Evolutionary conservation across 108 stramenopile genomes (phyloP).

Genomic region (Pseudonitzschia pungens): DNA sequence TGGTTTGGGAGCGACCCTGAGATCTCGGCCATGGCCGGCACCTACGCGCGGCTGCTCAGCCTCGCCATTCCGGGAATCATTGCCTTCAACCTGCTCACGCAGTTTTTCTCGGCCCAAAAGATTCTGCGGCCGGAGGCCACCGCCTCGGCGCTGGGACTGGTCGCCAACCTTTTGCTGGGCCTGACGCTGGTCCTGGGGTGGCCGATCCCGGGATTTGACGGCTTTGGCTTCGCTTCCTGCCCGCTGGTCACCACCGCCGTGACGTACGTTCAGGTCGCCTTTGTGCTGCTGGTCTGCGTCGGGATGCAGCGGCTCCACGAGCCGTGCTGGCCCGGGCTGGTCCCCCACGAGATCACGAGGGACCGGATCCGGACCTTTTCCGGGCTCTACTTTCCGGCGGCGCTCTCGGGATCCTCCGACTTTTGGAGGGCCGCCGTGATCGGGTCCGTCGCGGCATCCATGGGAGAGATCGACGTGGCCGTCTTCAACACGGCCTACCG

Average conservation of each 20-base stretch:
- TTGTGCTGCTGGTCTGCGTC: constrained; percentile 49
- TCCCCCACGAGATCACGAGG: constrained; percentile 52
- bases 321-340: constrained; percentile 51
- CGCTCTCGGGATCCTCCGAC: constrained; percentile 64
- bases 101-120: constrained; percentile 78
- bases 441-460: constrained; percentile 60
- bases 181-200: constrained; percentile 78
- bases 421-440: constrained; percentile 84
- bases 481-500: constrained; percentile 86
- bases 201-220: constrained; percentile 57
- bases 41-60: constrained; percentile 64
- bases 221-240: constrained; percentile 76
- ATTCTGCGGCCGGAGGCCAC: constrained; percentile 77
- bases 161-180: constrained; percentile 65
- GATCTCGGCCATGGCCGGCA: constrained; percentile 63
- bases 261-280: constrained; percentile 54
- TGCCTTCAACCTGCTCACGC: constrained; percentile 60
- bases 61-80: constrained; percentile 64
- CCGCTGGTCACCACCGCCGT: constrained; percentile 70
- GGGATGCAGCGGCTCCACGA: constrained; percentile 44
- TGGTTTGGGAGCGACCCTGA: constrained; percentile 50
- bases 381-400: constrained; percentile 74
- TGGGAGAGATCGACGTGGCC: constrained; percentile 73
- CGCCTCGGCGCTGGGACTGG: constrained; percentile 55
- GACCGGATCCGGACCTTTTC: constrained; percentile 59